These are phyloP conservation scores for Vittaforma corneae DNA, from an alignment of 371 early-diverging fungal genomes.

Conservation along the genomic window DNA sequence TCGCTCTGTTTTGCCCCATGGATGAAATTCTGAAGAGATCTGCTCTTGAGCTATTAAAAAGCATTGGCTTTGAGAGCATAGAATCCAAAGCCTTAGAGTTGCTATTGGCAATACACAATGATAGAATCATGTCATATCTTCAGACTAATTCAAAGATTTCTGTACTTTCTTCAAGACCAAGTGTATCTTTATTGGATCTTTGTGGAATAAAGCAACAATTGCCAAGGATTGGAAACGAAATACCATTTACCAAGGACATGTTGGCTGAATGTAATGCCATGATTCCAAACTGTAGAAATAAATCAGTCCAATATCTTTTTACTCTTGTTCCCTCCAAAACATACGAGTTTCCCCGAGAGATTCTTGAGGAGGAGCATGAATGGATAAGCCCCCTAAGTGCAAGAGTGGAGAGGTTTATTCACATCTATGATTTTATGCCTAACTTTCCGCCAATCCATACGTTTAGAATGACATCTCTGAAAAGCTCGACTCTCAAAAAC, in stretches of 20 bases:
- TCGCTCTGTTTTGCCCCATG: too few species aligned
- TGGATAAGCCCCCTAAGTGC: conserved; percentile 33
- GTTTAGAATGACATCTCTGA: conserved; percentile 49
- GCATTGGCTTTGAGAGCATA: not conserved
- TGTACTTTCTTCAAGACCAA: not conserved
- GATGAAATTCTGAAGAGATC: not conserved
- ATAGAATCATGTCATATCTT: not conserved
- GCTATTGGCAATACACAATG: not conserved
- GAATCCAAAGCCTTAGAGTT: not conserved
- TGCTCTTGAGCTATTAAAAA: not conserved
- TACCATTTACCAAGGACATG: not conserved
- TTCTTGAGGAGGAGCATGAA: not conserved
- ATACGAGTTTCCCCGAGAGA: conserved; percentile 24
- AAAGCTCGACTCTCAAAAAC: conserved; percentile 33
- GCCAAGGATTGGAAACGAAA: not conserved
- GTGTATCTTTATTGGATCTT: not conserved
- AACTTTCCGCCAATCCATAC: conserved; percentile 57
- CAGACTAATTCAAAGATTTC: not conserved
- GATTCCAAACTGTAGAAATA: not conserved
- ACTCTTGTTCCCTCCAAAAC: not conserved
- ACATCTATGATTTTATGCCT: conserved; percentile 59
- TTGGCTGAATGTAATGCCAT: not conserved
- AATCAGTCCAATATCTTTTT: not conserved
- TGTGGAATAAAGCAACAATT: not conserved
- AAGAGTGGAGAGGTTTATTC: conserved; percentile 48